phyloP scores from a whole-genome alignment of 2,329 filamentous ascomycete genomes.

The Trichoderma aggressivum region DNA sequence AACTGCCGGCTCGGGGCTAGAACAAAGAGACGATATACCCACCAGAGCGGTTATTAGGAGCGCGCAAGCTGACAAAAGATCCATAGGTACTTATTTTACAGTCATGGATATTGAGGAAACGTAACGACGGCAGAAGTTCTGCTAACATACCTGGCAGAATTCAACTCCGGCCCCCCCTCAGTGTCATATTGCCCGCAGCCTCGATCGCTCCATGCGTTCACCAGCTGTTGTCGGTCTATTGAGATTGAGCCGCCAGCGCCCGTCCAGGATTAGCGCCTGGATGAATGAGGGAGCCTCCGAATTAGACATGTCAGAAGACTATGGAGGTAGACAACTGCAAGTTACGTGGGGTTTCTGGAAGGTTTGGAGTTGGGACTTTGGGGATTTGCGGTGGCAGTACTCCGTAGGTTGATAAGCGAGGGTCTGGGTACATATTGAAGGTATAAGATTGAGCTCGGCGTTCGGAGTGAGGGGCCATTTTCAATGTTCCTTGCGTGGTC shows the following conservation, averaged over 20 bases:
- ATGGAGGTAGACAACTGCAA: background rate
- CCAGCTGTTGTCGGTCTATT: background rate
- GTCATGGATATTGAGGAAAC: background rate
- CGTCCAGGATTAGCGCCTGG: conserved; percentile 5
- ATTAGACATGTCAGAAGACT: background rate
- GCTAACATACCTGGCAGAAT: background rate
- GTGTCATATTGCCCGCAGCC: conserved; percentile 5
- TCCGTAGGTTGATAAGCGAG: background rate
- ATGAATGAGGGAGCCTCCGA: background rate
- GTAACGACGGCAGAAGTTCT: background rate
- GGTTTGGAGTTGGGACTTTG: background rate
- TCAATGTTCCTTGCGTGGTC: background rate
- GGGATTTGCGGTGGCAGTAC: background rate
- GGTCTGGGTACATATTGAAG: background rate
- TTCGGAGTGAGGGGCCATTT: background rate
- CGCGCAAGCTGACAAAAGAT: background rate
- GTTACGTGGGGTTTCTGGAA: background rate
- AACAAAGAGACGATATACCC: background rate
- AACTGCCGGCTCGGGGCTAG: background rate
- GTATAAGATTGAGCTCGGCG: background rate
- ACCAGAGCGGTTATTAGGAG: background rate
- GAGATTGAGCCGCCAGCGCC: background rate
- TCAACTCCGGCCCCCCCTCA: background rate
- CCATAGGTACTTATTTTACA: background rate
- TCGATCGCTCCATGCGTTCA: conserved; percentile 5